These are phyloP conservation scores for Candida silvicultrix DNA, from an alignment of 805 yeast genomes.

Conservation along the genomic window DNA sequence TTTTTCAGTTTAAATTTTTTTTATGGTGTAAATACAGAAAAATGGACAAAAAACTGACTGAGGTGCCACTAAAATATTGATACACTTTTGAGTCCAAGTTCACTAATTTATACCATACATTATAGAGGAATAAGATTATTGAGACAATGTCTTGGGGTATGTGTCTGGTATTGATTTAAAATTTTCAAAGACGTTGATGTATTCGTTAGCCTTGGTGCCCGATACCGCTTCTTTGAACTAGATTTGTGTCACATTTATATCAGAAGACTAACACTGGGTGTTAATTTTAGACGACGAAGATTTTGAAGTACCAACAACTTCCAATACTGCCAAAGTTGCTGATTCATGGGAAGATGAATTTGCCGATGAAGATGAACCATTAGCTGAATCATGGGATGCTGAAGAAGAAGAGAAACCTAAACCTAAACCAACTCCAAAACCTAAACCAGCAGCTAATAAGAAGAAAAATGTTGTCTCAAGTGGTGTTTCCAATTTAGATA, in stretches of 20 bases:
- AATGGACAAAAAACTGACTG: not conserved
- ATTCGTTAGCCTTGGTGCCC: too few relatives aligned
- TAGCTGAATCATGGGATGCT: slow-evolving; percentile 86
- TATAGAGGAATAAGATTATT: not conserved
- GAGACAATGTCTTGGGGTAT: not conserved
- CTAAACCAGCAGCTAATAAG: slow-evolving; percentile 21
- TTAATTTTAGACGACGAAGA: slow-evolving; percentile 74
- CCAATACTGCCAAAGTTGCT: slow-evolving; percentile 43
- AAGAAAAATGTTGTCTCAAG: slow-evolving; percentile 31
- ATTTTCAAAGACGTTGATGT: too few relatives aligned
- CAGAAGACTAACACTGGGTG: not conserved
- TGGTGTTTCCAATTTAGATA: slow-evolving; percentile 51
- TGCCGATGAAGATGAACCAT: slow-evolving; percentile 67
- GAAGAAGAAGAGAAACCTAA: slow-evolving; percentile 42
- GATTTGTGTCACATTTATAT: not conserved
- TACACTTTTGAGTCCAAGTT: too few relatives aligned
- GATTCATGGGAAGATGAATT: slow-evolving; percentile 79
- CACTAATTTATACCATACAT: not conserved
- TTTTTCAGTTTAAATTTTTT: not conserved
- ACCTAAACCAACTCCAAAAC: slow-evolving; percentile 20
- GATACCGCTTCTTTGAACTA: not conserved
- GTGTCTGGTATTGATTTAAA: too few relatives aligned
- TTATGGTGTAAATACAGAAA: not conserved
- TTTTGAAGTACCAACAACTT: slow-evolving; percentile 60
- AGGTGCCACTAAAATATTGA: not conserved